Conservation (phyloP, 805 yeast species). For the Yarrowia sp. region DNA sequence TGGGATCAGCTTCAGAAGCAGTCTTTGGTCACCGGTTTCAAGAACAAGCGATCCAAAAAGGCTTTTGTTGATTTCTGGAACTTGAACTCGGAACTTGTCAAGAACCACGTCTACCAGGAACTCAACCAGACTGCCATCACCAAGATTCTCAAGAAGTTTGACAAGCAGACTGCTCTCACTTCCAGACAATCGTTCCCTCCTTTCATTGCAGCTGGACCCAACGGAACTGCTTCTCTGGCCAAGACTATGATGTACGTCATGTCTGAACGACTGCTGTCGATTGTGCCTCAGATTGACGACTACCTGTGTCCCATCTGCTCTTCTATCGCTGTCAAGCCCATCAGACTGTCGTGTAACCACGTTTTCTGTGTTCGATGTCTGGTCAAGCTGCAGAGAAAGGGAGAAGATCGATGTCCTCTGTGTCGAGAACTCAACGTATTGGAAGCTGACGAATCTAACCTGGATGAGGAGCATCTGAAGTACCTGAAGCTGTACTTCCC, state of each 20-base stretch:
- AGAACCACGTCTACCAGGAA: constrained; percentile 64
- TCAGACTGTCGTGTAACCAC: constrained; percentile 67
- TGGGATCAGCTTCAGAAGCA: constrained; percentile 52
- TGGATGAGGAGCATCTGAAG: constrained; percentile 62
- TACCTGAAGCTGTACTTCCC: constrained; percentile 70
- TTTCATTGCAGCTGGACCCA: constrained; percentile 54
- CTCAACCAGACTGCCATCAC: constrained; percentile 68
- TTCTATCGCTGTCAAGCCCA: constrained; percentile 74
- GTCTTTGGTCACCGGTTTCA: constrained; percentile 54
- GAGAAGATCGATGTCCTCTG: constrained; percentile 69
- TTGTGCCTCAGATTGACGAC: constrained; percentile 78
- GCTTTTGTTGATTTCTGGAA: constrained; percentile 60
- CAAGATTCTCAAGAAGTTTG: constrained; percentile 77
- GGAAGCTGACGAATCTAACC: constrained; percentile 64
- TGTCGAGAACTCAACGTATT: constrained; percentile 63
- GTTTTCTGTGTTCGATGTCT: constrained; percentile 76
- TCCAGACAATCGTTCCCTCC: constrained; percentile 55
- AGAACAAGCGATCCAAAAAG: constrained; percentile 54
- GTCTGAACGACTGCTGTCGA: constrained; percentile 59
- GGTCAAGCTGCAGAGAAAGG: constrained; percentile 67
- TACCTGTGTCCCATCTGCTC: constrained; percentile 77
- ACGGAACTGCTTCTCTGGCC: constrained; percentile 59
- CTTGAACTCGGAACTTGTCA: constrained; percentile 62
- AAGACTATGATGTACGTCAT: constrained; percentile 60
- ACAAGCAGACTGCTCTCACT: constrained; percentile 68